Base-by-base conservation (phyloP, 306 rosid genomes). In the Adenanthera pavonina region DNA sequence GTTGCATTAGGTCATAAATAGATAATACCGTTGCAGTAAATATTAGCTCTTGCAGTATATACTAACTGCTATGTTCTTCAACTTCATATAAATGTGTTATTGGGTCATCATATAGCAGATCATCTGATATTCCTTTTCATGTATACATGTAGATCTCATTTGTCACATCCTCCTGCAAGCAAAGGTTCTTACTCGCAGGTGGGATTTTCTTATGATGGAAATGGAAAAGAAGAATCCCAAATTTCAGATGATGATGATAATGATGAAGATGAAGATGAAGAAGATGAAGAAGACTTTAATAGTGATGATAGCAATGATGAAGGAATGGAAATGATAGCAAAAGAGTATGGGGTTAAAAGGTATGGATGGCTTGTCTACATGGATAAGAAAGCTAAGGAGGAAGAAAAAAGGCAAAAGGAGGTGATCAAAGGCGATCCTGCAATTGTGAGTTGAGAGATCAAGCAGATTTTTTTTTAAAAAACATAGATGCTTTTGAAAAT, bases 321-420 rank as follows among this genome's bases (percentile, higher is more conserved):
- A 89, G 99, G 97, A 76, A 93, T 95, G 99, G 98, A 93, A 86
- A 74, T 89, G 76, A 91, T 95, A 82, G 97, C 98, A 8, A 95
- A 93, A 87, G 99, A 95, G 53, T 95, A 85, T 70, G 99, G 99
- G 74, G 92, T 95, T 56, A 93, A 92, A 86, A 92, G 97, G 86
- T 95, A 88, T 70, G 98, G 97, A 64, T 95, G 99, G 99, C 97
- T 95, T 82, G 98, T 95, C 75, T 95, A 93, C 89, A 93, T 88
- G 99, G 99, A 95, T 81, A 95, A 92, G 87, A 95, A 92, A 72
- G 97, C 97, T 36, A 95, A 95, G 87, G 98, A 93, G 86, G 99
- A 93, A 81, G 98, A 90, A 78, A 95, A 91, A 87, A 91, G 94
- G 89, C 98, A 95, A 76, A 92, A 93, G 65, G 98, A 95, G 86